A percentile compares a stretch with the other conserved stretches of the same genome.
phyloP scores from a whole-genome alignment of 1,284 basidiomycete genomes.

The Ustilago vetiveriae region DNA sequence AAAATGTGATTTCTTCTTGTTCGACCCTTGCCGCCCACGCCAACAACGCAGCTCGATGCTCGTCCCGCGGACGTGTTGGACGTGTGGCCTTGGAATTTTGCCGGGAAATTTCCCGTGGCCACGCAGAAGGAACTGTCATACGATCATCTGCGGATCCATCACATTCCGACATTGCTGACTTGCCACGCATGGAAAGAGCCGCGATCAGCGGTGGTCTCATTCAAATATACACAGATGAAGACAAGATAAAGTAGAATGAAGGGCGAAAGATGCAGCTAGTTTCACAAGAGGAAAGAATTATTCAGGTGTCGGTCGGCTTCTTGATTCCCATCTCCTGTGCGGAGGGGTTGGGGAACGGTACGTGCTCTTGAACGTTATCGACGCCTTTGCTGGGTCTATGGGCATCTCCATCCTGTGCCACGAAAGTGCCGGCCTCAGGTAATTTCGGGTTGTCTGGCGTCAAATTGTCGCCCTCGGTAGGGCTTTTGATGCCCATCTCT shows the following conservation, averaged over 20 bases:
- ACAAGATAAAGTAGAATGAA: no score
- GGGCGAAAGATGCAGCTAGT: no score
- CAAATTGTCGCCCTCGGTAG: background rate
- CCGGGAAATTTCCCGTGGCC: slow-evolving; percentile 10
- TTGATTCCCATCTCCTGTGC: slow-evolving; percentile 30
- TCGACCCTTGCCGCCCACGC: slow-evolving; percentile 1
- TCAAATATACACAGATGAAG: no score
- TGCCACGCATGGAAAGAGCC: no score
- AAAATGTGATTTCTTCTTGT: background rate
- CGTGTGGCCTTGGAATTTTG: slow-evolving; percentile 5
- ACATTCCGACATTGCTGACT: no score
- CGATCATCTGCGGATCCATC: no score
- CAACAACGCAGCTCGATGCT: slow-evolving; percentile 6
- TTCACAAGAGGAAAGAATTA: background rate
- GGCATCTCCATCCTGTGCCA: slow-evolving; percentile 14
- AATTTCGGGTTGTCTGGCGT: slow-evolving; percentile 9
- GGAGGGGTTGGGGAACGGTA: slow-evolving; percentile 18
- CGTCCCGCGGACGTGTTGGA: background rate
- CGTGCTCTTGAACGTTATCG: slow-evolving; percentile 8
- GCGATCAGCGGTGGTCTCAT: no score
- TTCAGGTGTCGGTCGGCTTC: slow-evolving; percentile 17
- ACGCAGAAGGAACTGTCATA: no score
- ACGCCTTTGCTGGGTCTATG: slow-evolving; percentile 7
- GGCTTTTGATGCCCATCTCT: slow-evolving; percentile 24
- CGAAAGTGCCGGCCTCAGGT: slow-evolving; percentile 22